A percentile compares a stretch with the other conserved stretches of the same genome.
These are phyloP conservation scores for Babesia bovis DNA, from an alignment of 169 alveolate genomes.

Conservation along the genomic window DNA sequence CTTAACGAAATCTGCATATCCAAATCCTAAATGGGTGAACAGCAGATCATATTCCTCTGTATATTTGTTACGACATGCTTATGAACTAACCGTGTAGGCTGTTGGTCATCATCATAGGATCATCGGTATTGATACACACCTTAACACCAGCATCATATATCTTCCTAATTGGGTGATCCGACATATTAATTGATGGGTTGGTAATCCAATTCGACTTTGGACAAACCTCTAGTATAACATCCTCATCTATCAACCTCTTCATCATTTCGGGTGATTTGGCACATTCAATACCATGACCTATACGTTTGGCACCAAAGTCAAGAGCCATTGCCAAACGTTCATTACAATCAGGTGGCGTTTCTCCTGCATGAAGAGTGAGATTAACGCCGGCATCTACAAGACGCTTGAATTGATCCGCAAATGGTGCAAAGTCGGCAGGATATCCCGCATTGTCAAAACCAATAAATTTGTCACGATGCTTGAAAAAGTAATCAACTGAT, in stretches of 20 bases:
- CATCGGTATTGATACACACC: slow-evolving; percentile 63
- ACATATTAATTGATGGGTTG: slow-evolving; percentile 52
- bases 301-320: slow-evolving; percentile 52
- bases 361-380: slow-evolving; percentile 67
- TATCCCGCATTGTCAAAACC: slow-evolving; percentile 67
- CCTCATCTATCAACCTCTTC: slow-evolving; percentile 41
- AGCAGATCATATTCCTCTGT: slow-evolving; percentile 53
- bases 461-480: slow-evolving; percentile 47
- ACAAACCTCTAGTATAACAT: slow-evolving; percentile 59
- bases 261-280: slow-evolving; percentile 57
- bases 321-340: slow-evolving; percentile 45
- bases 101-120: slow-evolving; percentile 63
- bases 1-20: slow-evolving; percentile 55
- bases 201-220: slow-evolving; percentile 60
- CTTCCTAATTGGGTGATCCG: slow-evolving; percentile 61
- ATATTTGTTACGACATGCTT: not conserved
- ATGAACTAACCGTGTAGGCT: slow-evolving; percentile 29
- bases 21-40: slow-evolving; percentile 49
- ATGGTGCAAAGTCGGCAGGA: slow-evolving; percentile 42
- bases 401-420: slow-evolving; percentile 38
- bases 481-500: slow-evolving; percentile 56
- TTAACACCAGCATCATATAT: slow-evolving; percentile 67
- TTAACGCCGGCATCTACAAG: slow-evolving; percentile 53
- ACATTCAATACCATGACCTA: slow-evolving; percentile 67
- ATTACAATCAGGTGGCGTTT: slow-evolving; percentile 61